These are phyloP conservation scores for Blastomyces emzantsi DNA, from an alignment of 2,329 filamentous ascomycete genomes.

Conservation along the genomic window DNA sequence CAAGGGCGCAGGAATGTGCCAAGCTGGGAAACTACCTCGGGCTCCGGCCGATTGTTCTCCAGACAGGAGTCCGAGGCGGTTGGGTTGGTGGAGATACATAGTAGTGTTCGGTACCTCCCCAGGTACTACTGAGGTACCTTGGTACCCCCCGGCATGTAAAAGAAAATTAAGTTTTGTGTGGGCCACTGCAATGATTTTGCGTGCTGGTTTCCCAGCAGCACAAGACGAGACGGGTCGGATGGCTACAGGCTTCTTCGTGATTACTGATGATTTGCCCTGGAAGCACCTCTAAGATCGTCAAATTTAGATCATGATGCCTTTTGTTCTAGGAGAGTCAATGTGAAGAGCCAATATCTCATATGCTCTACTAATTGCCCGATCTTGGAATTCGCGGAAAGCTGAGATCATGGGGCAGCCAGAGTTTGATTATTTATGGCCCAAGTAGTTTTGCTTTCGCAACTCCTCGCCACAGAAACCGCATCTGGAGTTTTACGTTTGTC, in stretches of 20 bases:
- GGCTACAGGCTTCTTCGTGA: background rate
- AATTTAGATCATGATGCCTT: background rate
- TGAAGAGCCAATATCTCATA: background rate
- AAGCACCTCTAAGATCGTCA: background rate
- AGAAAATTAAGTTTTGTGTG: background rate
- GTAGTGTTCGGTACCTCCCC: background rate
- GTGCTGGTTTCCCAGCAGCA: background rate
- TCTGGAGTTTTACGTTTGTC: background rate
- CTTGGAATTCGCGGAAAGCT: background rate
- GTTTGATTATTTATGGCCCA: background rate
- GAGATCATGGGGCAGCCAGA: background rate
- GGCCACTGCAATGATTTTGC: background rate
- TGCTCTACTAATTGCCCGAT: background rate
- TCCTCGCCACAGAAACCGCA: background rate
- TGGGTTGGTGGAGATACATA: background rate
- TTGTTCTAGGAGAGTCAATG: background rate
- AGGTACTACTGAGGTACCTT: background rate
- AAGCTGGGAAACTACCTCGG: background rate
- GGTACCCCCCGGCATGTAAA: background rate
- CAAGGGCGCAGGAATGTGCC: background rate
- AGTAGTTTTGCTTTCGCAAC: background rate
- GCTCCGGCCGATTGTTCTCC: background rate
- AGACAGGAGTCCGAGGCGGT: too few species aligned
- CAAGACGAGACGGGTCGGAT: background rate
- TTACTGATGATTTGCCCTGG: background rate